Conservation (phyloP, 768 basidiomycete genomes). For the Mycena alexandri region DNA sequence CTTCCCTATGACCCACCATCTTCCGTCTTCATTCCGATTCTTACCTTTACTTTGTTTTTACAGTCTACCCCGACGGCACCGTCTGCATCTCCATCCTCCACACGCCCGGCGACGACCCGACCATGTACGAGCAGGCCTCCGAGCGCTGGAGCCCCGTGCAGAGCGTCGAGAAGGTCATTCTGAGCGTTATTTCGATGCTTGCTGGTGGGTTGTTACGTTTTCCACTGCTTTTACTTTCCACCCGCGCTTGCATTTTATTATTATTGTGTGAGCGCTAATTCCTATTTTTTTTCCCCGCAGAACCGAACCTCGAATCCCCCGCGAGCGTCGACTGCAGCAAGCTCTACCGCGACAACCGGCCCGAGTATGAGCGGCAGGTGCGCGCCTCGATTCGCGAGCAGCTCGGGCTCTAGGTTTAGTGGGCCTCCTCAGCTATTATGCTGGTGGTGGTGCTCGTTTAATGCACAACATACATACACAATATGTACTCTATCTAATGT, state of each 20-base stretch:
- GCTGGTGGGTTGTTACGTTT: conserved; percentile 69
- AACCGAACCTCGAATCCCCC: conserved; percentile 97
- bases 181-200: conserved; percentile 97
- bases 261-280: neutral
- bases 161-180: conserved; percentile 95
- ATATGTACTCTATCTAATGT: no score
- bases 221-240: neutral
- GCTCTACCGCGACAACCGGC: conserved; percentile 89
- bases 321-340: conserved; percentile 99
- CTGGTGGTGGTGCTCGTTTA: neutral
- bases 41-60: no score
- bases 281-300: conserved; percentile 51
- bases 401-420: conserved; percentile 72
- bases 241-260: conserved; percentile 8
- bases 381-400: conserved; percentile 87
- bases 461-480: no score
- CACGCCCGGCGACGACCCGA: conserved; percentile 91
- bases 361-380: conserved; percentile 91
- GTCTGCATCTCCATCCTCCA: conserved; percentile 99
- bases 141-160: conserved; percentile 99
- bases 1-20: no score
- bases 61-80: conserved; percentile 96
- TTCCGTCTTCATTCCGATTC: no score
- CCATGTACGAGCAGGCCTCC: conserved; percentile 94
- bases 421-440: no score